Conservation (phyloP, 2,329 filamentous ascomycete species). For the Rugonectria rugulosa region DNA sequence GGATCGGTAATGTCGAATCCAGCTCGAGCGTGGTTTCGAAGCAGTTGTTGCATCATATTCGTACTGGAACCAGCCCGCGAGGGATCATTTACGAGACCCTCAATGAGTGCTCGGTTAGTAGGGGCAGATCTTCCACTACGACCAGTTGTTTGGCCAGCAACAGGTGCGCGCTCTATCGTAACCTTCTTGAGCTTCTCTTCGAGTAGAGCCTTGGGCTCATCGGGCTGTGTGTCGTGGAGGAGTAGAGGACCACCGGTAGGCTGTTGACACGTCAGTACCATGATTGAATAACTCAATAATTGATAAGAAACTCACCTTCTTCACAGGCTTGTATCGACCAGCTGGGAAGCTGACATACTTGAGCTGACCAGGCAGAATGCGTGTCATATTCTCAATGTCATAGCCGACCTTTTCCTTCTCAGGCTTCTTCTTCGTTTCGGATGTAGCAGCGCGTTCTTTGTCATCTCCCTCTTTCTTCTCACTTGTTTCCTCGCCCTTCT, state of each 20-base stretch:
- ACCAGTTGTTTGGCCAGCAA: constrained; percentile 52
- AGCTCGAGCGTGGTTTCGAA: constrained; percentile 49
- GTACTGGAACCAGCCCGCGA: constrained; percentile 42
- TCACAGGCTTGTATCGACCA: constrained; percentile 90
- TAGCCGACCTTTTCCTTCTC: constrained; percentile 98
- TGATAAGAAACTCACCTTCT: constrained; percentile 68
- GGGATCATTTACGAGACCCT: constrained; percentile 43
- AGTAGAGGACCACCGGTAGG: constrained; percentile 93
- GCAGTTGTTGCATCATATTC: constrained; percentile 52
- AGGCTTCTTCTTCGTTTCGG: constrained; percentile 81
- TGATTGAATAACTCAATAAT: background rate
- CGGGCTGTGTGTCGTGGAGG: constrained; percentile 83
- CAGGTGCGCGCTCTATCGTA: constrained; percentile 67
- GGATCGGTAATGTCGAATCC: constrained; percentile 42
- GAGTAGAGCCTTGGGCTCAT: constrained; percentile 79
- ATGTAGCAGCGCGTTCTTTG: constrained; percentile 61
- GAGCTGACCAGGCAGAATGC: constrained; percentile 89
- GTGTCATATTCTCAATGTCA: constrained; percentile 95
- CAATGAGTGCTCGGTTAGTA: constrained; percentile 45
- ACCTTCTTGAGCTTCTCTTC: constrained; percentile 93
- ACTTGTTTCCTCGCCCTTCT: constrained; percentile 57
- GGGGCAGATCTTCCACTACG: constrained; percentile 44
- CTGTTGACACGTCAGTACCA: constrained; percentile 53
- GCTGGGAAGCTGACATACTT: constrained; percentile 95
- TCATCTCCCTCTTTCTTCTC: constrained; percentile 70